Evolutionary conservation across 1,284 basidiomycete species (phyloP).

Genomic region (Apiotrichum domesticum): DNA sequence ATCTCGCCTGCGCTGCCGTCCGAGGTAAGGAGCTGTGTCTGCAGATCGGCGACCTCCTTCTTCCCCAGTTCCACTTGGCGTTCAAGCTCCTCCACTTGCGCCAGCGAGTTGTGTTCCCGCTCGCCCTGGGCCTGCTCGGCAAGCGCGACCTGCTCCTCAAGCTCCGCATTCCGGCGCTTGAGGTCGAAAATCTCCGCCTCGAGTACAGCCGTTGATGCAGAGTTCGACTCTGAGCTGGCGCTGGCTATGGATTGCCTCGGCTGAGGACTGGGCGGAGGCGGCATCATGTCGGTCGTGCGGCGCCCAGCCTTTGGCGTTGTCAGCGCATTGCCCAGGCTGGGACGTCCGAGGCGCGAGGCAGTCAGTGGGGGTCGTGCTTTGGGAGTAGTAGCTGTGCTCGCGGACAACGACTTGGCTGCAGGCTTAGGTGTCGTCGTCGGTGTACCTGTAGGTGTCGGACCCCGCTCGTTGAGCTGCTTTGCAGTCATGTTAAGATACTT

Average conservation of each 20-base stretch:
- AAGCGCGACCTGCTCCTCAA: slow-evolving; percentile 21
- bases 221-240: not conserved
- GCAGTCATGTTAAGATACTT: slow-evolving; percentile 70
- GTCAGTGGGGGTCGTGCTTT: not conserved
- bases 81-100: slow-evolving; percentile 19
- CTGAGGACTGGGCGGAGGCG: slow-evolving; percentile 46
- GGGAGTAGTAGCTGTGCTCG: slow-evolving; percentile 29
- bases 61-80: slow-evolving; percentile 25
- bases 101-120: not conserved
- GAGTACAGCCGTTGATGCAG: slow-evolving; percentile 18
- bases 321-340: slow-evolving; percentile 35
- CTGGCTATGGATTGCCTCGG: slow-evolving; percentile 31
- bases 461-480: slow-evolving; percentile 60
- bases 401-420: slow-evolving; percentile 8
- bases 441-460: slow-evolving; percentile 7
- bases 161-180: slow-evolving; percentile 30
- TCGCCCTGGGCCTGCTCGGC: slow-evolving; percentile 6
- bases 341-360: slow-evolving; percentile 14
- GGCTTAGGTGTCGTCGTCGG: slow-evolving; percentile 2
- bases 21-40: slow-evolving; percentile 27
- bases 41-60: slow-evolving; percentile 30
- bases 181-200: slow-evolving; percentile 42
- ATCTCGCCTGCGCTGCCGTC: slow-evolving; percentile 40
- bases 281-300: slow-evolving; percentile 40
- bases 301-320: slow-evolving; percentile 40